Conservation (phyloP, 805 yeast genomes). For the Middelhovenomyces tepae region DNA sequence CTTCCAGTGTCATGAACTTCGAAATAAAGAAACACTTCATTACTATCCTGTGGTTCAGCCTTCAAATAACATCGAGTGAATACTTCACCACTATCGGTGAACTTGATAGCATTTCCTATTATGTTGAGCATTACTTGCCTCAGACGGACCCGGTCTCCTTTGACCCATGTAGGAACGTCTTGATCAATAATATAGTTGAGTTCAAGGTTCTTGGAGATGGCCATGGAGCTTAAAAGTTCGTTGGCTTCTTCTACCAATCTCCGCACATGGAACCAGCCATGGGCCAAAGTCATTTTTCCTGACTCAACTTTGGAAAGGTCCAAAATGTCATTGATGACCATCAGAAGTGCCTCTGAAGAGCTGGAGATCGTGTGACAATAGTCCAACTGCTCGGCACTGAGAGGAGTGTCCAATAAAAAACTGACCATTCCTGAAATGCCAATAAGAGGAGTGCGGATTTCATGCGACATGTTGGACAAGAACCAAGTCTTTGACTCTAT, state of each 20-base stretch:
- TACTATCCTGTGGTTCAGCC: constrained; percentile 4
- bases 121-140: constrained; percentile 28
- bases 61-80: constrained; percentile 22
- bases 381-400: constrained; percentile 27
- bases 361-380: constrained; percentile 29
- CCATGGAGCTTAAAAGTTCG: constrained; percentile 26
- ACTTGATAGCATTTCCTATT: constrained; percentile 30
- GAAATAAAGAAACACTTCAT: constrained; percentile 18
- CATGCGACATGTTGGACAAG: constrained; percentile 30
- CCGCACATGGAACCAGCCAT: constrained; percentile 26
- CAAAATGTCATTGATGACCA: constrained; percentile 29
- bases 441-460: constrained; percentile 29
- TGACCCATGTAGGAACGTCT: constrained; percentile 25
- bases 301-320: constrained; percentile 30
- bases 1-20: constrained; percentile 29
- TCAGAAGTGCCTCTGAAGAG: constrained; percentile 26
- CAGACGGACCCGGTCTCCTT: constrained; percentile 28
- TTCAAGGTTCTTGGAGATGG: constrained; percentile 26
- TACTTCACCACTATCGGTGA: constrained; percentile 27
- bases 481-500: constrained; percentile 31
- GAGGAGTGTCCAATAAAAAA: constrained; percentile 25
- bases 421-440: constrained; percentile 31
- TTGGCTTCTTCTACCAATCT: constrained; percentile 27
- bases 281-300: constrained; percentile 26
- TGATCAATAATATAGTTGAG: constrained; percentile 24